Conservation (phyloP, 2,329 filamentous ascomycete genomes). For the Scleromitrula shiraiana region DNA sequence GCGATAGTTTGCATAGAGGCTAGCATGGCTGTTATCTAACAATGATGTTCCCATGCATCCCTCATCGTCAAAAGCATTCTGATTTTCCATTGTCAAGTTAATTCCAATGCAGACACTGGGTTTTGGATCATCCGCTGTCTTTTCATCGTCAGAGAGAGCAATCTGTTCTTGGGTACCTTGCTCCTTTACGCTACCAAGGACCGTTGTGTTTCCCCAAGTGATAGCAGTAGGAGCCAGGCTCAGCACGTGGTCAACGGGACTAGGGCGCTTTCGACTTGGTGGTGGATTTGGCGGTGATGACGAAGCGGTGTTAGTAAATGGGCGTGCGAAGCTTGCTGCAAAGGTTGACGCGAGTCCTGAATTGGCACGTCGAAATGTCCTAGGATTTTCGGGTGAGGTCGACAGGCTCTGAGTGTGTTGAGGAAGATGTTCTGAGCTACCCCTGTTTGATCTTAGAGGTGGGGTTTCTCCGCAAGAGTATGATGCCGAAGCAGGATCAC, state of each 20-base stretch:
- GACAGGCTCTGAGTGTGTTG: constrained; percentile 45
- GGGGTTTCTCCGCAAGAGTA: constrained; percentile 57
- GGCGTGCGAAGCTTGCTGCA: constrained; percentile 44
- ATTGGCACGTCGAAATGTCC: constrained; percentile 44
- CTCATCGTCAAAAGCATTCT: constrained; percentile 60
- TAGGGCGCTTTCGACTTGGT: constrained; percentile 44
- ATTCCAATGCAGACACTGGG: constrained; percentile 25
- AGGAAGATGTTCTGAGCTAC: constrained; percentile 40
- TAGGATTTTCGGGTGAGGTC: constrained; percentile 49
- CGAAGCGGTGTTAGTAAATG: constrained; percentile 28
- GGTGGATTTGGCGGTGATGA: constrained; percentile 40
- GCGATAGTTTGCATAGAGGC: constrained; percentile 51
- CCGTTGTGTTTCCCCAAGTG: constrained; percentile 33
- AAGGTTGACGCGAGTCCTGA: constrained; percentile 48
- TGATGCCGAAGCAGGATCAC: constrained; percentile 48
- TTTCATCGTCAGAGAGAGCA: constrained; percentile 27
- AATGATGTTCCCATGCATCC: constrained; percentile 54
- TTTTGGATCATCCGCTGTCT: constrained; percentile 15
- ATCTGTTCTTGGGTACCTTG: constrained; percentile 18
- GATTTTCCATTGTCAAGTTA: constrained; percentile 48
- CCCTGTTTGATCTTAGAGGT: constrained; percentile 40
- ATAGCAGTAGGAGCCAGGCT: constrained; percentile 39
- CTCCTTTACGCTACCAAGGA: constrained; percentile 32
- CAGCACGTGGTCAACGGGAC: constrained; percentile 53
- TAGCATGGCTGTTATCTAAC: constrained; percentile 41